Conservation (phyloP, 2,329 filamentous ascomycete species). For the Xylariaceae sp. region DNA sequence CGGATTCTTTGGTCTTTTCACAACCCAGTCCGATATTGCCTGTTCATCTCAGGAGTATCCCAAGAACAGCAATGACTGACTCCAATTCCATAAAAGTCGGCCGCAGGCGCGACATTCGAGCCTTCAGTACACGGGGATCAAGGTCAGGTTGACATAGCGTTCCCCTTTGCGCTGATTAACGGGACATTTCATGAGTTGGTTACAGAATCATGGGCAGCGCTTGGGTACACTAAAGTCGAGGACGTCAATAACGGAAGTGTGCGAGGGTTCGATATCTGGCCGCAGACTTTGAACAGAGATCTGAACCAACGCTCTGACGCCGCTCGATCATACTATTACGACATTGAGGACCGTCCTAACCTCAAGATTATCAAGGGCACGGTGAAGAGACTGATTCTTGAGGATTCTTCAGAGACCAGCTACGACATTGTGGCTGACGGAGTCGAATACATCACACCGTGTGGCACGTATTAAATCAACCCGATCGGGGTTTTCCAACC, state of each 20-base stretch:
- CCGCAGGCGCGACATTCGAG: constrained; percentile 36
- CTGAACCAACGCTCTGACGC: constrained; percentile 39
- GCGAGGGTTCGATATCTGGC: constrained; percentile 37
- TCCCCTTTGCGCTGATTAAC: constrained; percentile 34
- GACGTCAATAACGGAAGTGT: constrained; percentile 41
- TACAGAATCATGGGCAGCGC: constrained; percentile 32
- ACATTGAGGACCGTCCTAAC: constrained; percentile 37
- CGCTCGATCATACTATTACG: constrained; percentile 42
- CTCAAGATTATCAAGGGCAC: constrained; percentile 39
- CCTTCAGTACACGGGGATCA: constrained; percentile 33
- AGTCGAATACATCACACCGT: constrained; percentile 36
- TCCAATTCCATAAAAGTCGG: too few species aligned
- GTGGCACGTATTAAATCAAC: constrained; percentile 29
- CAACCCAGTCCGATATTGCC: too few species aligned
- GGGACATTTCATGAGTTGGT: constrained; percentile 29
- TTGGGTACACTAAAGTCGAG: constrained; percentile 33
- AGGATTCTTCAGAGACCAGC: constrained; percentile 6
- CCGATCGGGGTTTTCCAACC: too few species aligned
- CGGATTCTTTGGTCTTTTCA: too few species aligned
- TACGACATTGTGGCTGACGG: constrained; percentile 29
- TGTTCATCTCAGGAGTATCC: too few species aligned
- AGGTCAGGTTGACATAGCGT: constrained; percentile 39
- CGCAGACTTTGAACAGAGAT: constrained; percentile 39
- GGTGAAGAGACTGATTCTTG: constrained; percentile 33
- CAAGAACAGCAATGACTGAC: too few species aligned